A percentile compares a stretch with the other conserved stretches of the same genome.
phyloP scores from a whole-genome alignment of 495 filamentous ascomycete species.

The Terfezia boudieri region DNA sequence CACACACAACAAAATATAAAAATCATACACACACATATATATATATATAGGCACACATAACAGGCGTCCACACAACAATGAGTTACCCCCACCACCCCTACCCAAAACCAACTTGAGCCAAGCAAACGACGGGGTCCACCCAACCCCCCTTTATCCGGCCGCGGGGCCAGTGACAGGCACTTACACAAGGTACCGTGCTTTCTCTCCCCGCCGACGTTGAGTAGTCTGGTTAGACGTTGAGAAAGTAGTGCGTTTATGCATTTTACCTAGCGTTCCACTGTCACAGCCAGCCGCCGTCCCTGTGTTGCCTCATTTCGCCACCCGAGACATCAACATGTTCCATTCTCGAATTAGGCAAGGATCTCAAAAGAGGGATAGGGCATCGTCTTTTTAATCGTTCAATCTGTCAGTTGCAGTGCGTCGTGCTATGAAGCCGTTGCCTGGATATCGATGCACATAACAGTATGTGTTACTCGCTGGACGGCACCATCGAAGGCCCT shows the following conservation, averaged over 20 bases:
- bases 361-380: slow-evolving; percentile 4
- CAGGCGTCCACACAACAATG: too few species aligned
- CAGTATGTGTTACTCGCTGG: too few species aligned
- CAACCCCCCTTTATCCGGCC: slow-evolving; percentile 3
- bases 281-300: slow-evolving; percentile 8
- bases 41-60: too few species aligned
- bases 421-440: neutral
- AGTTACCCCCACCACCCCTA: neutral
- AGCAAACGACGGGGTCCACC: neutral
- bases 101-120: neutral
- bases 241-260: neutral
- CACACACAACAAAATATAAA: too few species aligned
- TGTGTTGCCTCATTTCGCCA: slow-evolving; percentile 19
- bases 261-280: neutral
- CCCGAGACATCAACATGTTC: slow-evolving; percentile 15
- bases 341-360: slow-evolving; percentile 16
- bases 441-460: too few species aligned
- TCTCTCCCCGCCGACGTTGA: neutral
- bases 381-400: too few species aligned
- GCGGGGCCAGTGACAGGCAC: too few species aligned
- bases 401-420: slow-evolving; percentile 6
- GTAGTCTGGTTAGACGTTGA: too few species aligned
- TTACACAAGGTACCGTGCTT: too few species aligned
- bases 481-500: too few species aligned
- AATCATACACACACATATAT: too few species aligned